A percentile compares a stretch with the other conserved stretches of the same genome.
phyloP scores from a whole-genome alignment of 2,329 filamentous ascomycete species.

The Xylaria sp. region DNA sequence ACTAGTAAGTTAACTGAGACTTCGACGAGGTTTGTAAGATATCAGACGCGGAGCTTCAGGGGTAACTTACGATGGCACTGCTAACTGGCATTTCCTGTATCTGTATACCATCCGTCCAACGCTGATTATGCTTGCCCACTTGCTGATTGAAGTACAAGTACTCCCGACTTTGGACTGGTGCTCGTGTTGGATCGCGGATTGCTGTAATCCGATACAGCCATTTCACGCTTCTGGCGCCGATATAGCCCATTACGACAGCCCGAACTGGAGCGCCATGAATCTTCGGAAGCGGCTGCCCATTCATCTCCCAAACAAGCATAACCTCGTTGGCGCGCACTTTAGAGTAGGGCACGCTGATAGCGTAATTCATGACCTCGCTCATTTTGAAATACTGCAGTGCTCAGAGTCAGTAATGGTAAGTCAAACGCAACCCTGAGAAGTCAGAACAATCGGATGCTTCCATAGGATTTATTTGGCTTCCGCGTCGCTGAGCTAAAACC shows the following conservation, averaged over 20 bases:
- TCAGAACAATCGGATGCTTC: not conserved
- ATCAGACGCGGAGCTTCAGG: not conserved
- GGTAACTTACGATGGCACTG: conserved; percentile 33
- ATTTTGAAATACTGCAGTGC: conserved; percentile 71
- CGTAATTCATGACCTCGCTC: conserved; percentile 72
- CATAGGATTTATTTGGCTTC: not conserved
- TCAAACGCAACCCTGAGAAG: not conserved
- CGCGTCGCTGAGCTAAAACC: not conserved
- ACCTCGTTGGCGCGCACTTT: conserved; percentile 76
- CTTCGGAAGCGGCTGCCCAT: conserved; percentile 69
- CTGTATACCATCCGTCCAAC: conserved; percentile 68
- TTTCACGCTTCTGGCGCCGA: conserved; percentile 72
- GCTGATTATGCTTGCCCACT: conserved; percentile 73
- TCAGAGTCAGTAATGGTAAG: not conserved
- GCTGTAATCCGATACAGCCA: conserved; percentile 73
- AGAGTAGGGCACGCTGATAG: conserved; percentile 72
- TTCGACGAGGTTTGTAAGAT: not conserved
- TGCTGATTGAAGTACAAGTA: conserved; percentile 77
- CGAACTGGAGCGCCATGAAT: conserved; percentile 75
- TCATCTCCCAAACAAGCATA: conserved; percentile 78
- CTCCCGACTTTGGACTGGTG: conserved; percentile 72
- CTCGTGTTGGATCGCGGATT: conserved; percentile 64
- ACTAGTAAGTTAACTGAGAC: too few species aligned
- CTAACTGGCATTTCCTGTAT: conserved; percentile 80
- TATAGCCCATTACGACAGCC: conserved; percentile 72